These are phyloP conservation scores for Aspergillus sp. DNA, from an alignment of 2,329 filamentous ascomycete species.

Conservation along the genomic window DNA sequence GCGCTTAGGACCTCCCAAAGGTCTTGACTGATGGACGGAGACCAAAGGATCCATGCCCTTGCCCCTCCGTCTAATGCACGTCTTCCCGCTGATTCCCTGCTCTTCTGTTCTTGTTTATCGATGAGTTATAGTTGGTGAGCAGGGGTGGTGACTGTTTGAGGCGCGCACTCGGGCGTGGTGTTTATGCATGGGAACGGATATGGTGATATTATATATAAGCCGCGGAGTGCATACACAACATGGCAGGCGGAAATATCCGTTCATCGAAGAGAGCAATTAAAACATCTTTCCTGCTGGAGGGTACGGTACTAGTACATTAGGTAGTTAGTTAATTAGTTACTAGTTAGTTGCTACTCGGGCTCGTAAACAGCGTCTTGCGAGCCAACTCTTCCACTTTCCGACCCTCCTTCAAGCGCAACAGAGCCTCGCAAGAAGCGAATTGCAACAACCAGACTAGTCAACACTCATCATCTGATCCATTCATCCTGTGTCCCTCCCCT, in stretches of 20 bases:
- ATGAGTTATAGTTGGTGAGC: neutral
- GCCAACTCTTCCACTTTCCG: too few species aligned
- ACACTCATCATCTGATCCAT: neutral
- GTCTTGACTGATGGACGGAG: conserved; percentile 10
- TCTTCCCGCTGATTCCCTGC: conserved; percentile 25
- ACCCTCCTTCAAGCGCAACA: neutral
- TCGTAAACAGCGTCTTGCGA: too few species aligned
- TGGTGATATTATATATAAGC: neutral
- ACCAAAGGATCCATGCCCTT: conserved; percentile 10
- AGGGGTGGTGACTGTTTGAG: neutral
- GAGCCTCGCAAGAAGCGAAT: neutral
- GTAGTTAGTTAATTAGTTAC: too few species aligned
- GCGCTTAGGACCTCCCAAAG: neutral
- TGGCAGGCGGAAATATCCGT: too few species aligned
- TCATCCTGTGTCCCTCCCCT: neutral
- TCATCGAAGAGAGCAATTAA: too few species aligned
- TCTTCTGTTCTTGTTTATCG: conserved; percentile 9
- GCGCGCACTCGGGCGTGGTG: neutral
- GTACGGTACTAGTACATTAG: too few species aligned
- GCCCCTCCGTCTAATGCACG: conserved; percentile 14
- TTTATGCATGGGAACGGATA: neutral
- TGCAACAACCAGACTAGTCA: neutral
- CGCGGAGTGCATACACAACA: too few species aligned
- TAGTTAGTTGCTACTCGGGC: too few species aligned
- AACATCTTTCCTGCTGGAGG: too few species aligned